Evolutionary conservation across 352 stramenopile genomes (phyloP), one percentile per base, ranked within the genome.

Genomic region (Pythium sukuiense): DNA sequence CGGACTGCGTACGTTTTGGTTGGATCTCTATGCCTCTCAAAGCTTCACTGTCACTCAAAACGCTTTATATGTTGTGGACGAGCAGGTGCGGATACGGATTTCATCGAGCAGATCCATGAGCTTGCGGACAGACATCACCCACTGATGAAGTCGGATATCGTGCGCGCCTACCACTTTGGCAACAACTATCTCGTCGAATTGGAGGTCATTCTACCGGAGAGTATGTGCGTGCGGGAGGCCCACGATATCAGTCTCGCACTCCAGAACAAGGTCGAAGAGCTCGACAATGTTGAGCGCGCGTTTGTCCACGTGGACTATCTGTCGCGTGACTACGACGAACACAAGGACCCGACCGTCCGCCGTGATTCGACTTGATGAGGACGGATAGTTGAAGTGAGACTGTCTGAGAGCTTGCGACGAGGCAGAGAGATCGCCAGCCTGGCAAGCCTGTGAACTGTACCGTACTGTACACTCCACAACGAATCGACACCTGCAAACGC

Each of bases 231-330:
- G 13, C 87, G 88, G 58, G 93, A 98, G 49, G 91, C 88, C 37
- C 97, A 99, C 79, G 97, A 99, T 74, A 97, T 99, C 62, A 97
- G 94, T 53, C 89, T 99, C 62, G 95, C 95, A 61, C 82, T 99
- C 53, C 96, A 99, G 71, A 89, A 98, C 68, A 97, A 98, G 71
- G 94, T 99, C 70, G 97, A 99, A 74, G 86, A 79, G 45, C 73
- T 97, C n/a, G 91, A 98, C 65, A 90, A 96, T 70, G 97, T 99
- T 13, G 97, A 99, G 81, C 89, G 97, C 48, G 97, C 95, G 54
- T 99, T 99, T 78, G 97, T 99, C 49, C 97, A 99, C 70, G 96
- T 99, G 55, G 97, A 99, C 83, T 99, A 99, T 70, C 76, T 96
- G 49, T 79, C 83, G 52, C 88, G 88, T 46, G 88, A 90, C 76